Conservation (phyloP, 2,329 filamentous ascomycete genomes). For the Colletotrichum somersetense region DNA sequence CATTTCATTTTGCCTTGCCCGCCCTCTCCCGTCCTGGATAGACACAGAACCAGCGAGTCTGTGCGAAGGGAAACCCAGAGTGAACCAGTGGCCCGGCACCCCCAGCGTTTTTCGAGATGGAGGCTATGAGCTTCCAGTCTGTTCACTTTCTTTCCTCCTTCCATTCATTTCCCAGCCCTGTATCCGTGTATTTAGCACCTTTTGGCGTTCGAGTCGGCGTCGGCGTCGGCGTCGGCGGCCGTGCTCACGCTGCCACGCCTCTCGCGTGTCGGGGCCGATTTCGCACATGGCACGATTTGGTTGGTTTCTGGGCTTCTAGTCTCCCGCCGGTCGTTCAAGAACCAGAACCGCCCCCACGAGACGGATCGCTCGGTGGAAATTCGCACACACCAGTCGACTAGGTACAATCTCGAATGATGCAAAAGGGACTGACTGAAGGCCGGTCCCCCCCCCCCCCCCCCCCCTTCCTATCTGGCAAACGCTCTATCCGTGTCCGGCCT, state of each 20-base stretch:
- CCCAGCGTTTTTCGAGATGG: neutral
- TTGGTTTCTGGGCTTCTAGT: too few species aligned
- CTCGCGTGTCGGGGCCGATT: neutral
- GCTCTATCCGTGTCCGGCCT: slow-evolving; percentile 18
- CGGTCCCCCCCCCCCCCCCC: too few species aligned
- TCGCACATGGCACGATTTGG: neutral
- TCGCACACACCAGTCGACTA: neutral
- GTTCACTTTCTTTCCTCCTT: neutral
- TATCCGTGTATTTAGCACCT: slow-evolving; percentile 14
- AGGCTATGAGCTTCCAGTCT: neutral
- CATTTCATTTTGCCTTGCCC: neutral
- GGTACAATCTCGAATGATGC: neutral
- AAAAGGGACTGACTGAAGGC: neutral
- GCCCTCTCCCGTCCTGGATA: neutral
- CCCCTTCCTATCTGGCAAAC: slow-evolving; percentile 12
- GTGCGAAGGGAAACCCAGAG: slow-evolving; percentile 5
- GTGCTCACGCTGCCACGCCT: slow-evolving; percentile 18
- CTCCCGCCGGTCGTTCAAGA: neutral
- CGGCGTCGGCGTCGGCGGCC: slow-evolving; percentile 1
- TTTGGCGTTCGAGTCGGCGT: neutral
- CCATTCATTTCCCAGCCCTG: neutral
- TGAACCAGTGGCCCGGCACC: slow-evolving; percentile 17
- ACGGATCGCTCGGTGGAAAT: slow-evolving; percentile 1
- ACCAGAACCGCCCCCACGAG: neutral
- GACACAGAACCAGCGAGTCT: slow-evolving; percentile 17